These are phyloP conservation scores for Candida ficus DNA, from an alignment of 805 yeast genomes.

Conservation along the genomic window DNA sequence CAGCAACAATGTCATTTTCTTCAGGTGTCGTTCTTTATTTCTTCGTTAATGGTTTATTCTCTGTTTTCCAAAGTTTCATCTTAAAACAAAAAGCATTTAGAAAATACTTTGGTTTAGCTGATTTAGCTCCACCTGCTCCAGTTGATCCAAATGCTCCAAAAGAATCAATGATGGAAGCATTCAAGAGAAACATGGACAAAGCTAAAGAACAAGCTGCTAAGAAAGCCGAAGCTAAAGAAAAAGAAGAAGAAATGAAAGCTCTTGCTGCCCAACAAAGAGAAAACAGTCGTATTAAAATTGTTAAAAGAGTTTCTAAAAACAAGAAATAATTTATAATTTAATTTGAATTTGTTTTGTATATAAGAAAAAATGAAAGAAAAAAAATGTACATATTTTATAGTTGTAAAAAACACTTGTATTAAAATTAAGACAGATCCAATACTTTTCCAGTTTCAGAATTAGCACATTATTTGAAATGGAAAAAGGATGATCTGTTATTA, in stretches of 20 bases:
- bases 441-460: too few species aligned
- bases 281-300: slow-evolving; percentile 23
- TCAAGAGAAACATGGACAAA: slow-evolving; percentile 35
- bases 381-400: too few species aligned
- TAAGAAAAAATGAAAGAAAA: too few species aligned
- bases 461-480: too few species aligned
- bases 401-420: too few species aligned
- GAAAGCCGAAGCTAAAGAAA: slow-evolving; percentile 31
- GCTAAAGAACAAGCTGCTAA: slow-evolving; percentile 35
- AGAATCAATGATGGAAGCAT: slow-evolving; percentile 32
- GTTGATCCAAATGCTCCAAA: slow-evolving; percentile 27
- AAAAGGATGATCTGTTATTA: too few species aligned
- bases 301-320: slow-evolving; percentile 17
- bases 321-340: slow-evolving; percentile 4
- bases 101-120: slow-evolving; percentile 50
- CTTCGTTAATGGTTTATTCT: slow-evolving; percentile 71
- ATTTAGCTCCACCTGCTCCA: slow-evolving; percentile 50
- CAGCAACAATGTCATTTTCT: slow-evolving; percentile 83
- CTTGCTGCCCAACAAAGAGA: slow-evolving; percentile 27
- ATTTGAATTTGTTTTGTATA: neutral
- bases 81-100: slow-evolving; percentile 60
- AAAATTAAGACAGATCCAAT: too few species aligned
- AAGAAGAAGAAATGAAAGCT: slow-evolving; percentile 29
- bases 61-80: slow-evolving; percentile 65
- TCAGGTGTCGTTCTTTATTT: slow-evolving; percentile 84